A percentile compares a stretch with the other conserved stretches of the same genome.
phyloP scores from a whole-genome alignment of 2,329 filamentous ascomycete genomes.

The Fusarium brachygibbosum region DNA sequence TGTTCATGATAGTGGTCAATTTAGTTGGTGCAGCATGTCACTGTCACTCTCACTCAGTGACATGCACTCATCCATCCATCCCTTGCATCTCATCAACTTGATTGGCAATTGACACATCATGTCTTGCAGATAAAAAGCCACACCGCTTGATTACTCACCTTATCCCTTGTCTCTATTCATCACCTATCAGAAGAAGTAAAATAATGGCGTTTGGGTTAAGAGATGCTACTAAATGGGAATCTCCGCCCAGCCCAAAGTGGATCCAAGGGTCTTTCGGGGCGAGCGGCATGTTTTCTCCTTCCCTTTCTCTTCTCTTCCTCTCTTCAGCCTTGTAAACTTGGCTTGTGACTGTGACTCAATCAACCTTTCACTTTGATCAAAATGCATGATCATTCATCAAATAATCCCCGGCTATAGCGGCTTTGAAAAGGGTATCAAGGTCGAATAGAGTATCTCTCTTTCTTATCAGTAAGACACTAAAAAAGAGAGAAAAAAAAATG shows the following conservation, averaged over 20 bases:
- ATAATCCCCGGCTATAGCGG: background rate
- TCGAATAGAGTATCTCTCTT: background rate
- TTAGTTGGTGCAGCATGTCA: background rate
- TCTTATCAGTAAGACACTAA: background rate
- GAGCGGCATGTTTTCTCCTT: background rate
- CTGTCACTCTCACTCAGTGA: background rate
- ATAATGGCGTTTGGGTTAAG: background rate
- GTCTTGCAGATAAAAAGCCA: background rate
- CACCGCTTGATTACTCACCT: background rate
- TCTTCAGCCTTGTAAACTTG: background rate
- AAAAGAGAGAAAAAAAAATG: background rate
- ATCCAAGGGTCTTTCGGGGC: slow-evolving; percentile 1
- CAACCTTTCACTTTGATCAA: background rate
- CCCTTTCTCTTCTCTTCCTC: too few species aligned
- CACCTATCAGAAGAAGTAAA: background rate
- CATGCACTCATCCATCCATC: background rate
- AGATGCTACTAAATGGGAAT: background rate
- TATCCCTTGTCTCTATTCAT: background rate
- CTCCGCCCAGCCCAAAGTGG: background rate
- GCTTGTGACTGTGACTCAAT: slow-evolving; percentile 6
- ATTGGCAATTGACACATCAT: background rate
- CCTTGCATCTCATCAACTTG: slow-evolving; percentile 2
- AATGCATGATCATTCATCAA: slow-evolving; percentile 2
- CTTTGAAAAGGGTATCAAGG: too few species aligned
- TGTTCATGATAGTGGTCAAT: slow-evolving; percentile 1